Evolutionary conservation across 2,329 filamentous ascomycete genomes (phyloP), one percentile per base, ranked within the genome.

Genomic region (Verticillium alfalfae): DNA sequence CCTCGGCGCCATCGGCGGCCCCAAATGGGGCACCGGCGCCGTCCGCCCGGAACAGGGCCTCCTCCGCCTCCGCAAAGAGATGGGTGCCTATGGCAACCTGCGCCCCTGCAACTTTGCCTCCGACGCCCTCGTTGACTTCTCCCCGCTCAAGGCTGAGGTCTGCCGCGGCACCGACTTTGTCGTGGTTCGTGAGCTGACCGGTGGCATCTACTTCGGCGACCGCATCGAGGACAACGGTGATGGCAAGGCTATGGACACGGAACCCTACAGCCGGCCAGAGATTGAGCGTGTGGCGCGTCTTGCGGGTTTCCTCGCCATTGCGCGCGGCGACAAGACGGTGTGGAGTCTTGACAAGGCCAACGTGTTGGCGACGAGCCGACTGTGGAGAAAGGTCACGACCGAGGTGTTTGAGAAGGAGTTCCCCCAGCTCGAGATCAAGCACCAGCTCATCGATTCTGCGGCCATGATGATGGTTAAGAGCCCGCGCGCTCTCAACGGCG

Each of bases 381-480:
- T 98, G 70, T 98, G 94, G 94, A 84, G 94, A 64, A 93, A 91
- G 80, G 90, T 90, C 2, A 90, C 97, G 55, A 88, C 85, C 49
- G 91, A 97, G 78, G 84, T 93, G 62, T 94, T 97, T 84, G 84
- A 83, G 68, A 88, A 88, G 67, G 94, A 97, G 81, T 98, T 96
- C 79, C 93, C 94, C 2, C 86, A 94, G 74, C 78, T 97, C 56
- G 86, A 91, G 79, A 79, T 96, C 54, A 86, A 88, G 67, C 94
- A 97, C 75, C 93, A 98, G 75, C 84, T 98, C 58, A 97, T 98
- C 73, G 94, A 98, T 79, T 92, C 88, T 61, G 94, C 94, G n/a
- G 94, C 94, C 67, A 97, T 98, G 93, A 81, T 97, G 69, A 92
- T 98, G 90, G 86, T 98, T 72, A 97, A 96, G 88, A 94, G 93